phyloP scores from a whole-genome alignment of 257 asterid species.

The Apocynum venetum region DNA sequence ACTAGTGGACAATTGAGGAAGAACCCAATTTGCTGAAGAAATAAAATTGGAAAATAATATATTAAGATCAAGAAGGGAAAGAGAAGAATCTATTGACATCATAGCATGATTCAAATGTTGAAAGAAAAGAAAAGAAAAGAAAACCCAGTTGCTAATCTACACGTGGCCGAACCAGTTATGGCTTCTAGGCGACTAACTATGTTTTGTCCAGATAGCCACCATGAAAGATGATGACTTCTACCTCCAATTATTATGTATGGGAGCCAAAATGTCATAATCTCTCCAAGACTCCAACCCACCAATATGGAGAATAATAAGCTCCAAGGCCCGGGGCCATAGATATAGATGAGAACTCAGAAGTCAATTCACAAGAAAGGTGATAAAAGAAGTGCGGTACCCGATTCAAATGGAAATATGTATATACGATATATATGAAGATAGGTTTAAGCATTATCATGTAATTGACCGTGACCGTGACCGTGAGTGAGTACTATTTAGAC shows the following conservation, averaged over 20 bases:
- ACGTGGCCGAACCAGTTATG: not conserved
- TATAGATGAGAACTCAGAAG: not conserved
- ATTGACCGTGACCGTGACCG: too few relatives aligned
- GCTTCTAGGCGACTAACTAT: conserved; percentile 8
- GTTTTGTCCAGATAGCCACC: conserved; percentile 11
- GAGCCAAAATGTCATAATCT: conserved; percentile 19
- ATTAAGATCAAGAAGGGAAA: too few relatives aligned
- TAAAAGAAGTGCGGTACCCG: not conserved
- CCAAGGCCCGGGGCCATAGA: not conserved
- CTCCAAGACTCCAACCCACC: conserved; percentile 15
- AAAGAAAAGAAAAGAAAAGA: not conserved
- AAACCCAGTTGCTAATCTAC: not conserved
- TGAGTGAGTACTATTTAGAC: too few relatives aligned
- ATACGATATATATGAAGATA: too few relatives aligned
- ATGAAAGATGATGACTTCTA: conserved; percentile 13
- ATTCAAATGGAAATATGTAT: too few relatives aligned
- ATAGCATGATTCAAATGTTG: not conserved
- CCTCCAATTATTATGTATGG: conserved; percentile 30
- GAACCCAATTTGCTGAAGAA: too few relatives aligned
- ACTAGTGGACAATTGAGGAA: too few relatives aligned
- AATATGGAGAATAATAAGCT: conserved; percentile 6
- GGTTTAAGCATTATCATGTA: too few relatives aligned
- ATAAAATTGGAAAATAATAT: too few relatives aligned
- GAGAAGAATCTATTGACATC: not conserved
- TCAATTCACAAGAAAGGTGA: conserved; percentile 2